Conservation (phyloP, 129 eudicot species). For the Cynara cardunculus region DNA sequence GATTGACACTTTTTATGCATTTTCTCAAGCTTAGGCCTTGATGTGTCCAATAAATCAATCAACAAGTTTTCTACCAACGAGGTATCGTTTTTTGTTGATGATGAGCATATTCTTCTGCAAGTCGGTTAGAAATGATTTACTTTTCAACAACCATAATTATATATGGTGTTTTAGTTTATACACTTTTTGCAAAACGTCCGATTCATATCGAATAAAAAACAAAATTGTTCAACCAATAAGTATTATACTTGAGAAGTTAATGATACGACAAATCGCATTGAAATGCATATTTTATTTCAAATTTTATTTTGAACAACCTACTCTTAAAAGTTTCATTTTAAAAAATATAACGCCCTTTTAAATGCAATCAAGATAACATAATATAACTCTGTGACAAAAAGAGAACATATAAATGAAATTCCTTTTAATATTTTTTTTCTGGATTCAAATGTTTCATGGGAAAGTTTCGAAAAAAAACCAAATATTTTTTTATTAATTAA, state of each 20-base stretch:
- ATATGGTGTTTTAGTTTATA: neutral
- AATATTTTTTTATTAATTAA: too few relatives aligned
- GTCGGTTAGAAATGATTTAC: neutral
- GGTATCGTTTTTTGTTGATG: neutral
- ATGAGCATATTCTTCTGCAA: neutral
- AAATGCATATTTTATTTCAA: neutral
- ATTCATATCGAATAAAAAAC: neutral
- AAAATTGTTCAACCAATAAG: neutral
- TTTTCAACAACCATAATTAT: too few relatives aligned
- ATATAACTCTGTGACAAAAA: too few relatives aligned
- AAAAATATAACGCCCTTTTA: neutral
- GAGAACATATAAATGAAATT: neutral
- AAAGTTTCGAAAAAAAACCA: neutral
- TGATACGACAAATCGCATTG: neutral
- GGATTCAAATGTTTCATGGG: neutral
- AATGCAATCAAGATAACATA: neutral
- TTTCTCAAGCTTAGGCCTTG: neutral
- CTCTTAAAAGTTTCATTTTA: too few relatives aligned
- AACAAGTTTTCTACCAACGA: neutral
- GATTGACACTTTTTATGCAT: neutral
- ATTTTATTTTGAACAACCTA: neutral
- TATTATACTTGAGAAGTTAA: neutral
- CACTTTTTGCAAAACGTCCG: too few relatives aligned
- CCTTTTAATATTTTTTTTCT: neutral
- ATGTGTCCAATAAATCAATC: neutral